phyloP scores from a whole-genome alignment of 345 rosid genomes.

The Ceriops decandra region DNA sequence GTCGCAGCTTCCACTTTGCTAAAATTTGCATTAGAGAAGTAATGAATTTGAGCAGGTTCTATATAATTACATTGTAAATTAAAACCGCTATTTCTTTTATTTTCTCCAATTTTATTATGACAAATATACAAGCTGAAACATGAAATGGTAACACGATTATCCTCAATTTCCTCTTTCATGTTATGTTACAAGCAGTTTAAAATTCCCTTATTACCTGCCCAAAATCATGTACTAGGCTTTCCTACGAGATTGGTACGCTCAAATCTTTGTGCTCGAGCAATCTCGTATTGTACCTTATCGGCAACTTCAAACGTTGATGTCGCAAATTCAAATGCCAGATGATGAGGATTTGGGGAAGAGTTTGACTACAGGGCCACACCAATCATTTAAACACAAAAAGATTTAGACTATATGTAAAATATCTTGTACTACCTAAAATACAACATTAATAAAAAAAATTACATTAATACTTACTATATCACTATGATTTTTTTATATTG shows the following conservation, averaged over 20 bases:
- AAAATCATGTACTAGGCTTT: conserved; percentile 33
- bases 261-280: conserved; percentile 54
- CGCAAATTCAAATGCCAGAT: background rate
- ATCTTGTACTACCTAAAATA: too few species aligned
- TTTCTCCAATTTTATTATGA: conserved; percentile 2
- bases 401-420: too few species aligned
- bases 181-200: background rate
- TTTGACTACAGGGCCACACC: too few species aligned
- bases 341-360: too few species aligned
- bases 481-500: too few species aligned
- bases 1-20: conserved; percentile 5
- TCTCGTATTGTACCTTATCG: conserved; percentile 48
- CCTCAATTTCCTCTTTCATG: background rate
- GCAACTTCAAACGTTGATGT: conserved; percentile 55
- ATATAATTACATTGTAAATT: background rate
- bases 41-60: background rate
- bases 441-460: too few species aligned
- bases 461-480: too few species aligned
- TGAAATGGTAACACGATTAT: background rate
- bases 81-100: background rate
- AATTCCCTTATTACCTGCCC: conserved; percentile 83
- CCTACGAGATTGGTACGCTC: conserved; percentile 54
- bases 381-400: too few species aligned
- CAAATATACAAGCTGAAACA: background rate
- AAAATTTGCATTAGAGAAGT: conserved; percentile 16